Percentiles rank a stretch among this genome's conserved stretches.
These are phyloP conservation scores for Picochlorum sp. DNA, from an alignment of 139 green algal species.

Conservation along the genomic window DNA sequence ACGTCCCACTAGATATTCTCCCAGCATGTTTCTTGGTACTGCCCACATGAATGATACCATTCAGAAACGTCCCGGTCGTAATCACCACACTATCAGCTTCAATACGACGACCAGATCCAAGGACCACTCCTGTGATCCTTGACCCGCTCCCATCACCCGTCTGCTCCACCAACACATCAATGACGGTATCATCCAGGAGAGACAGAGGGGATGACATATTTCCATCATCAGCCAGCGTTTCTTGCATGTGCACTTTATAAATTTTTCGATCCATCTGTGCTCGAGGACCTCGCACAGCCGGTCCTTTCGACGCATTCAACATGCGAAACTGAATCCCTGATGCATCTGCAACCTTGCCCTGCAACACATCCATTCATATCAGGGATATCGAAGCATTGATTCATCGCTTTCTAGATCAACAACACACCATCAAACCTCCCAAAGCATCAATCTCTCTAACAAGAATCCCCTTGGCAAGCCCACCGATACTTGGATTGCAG, in stretches of 20 bases:
- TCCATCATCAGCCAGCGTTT: not conserved
- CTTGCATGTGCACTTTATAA: constrained; percentile 45
- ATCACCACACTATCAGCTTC: constrained; percentile 32
- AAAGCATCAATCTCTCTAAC: constrained; percentile 52
- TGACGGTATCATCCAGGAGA: constrained; percentile 38
- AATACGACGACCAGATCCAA: constrained; percentile 30
- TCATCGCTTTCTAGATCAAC: not conserved
- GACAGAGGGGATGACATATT: too few relatives aligned
- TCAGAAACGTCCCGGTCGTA: constrained; percentile 49
- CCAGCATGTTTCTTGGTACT: constrained; percentile 31
- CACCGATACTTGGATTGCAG: constrained; percentile 57
- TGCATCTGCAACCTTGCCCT: constrained; percentile 28
- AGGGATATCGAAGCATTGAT: not conserved
- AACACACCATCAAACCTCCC: constrained; percentile 42
- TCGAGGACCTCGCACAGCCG: constrained; percentile 42
- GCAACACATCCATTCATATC: constrained; percentile 11
- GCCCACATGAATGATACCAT: constrained; percentile 42
- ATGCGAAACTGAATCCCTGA: constrained; percentile 53
- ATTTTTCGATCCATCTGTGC: constrained; percentile 53
- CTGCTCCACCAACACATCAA: constrained; percentile 33
- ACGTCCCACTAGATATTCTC: constrained; percentile 24
- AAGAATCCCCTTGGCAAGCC: constrained; percentile 50
- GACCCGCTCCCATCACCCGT: not conserved
- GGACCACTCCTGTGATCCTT: constrained; percentile 20
- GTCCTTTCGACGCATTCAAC: constrained; percentile 49